Evolutionary conservation across 441 rosid genomes (phyloP), one percentile per base, ranked within the genome.

Genomic region (Syzygium malaccense): DNA sequence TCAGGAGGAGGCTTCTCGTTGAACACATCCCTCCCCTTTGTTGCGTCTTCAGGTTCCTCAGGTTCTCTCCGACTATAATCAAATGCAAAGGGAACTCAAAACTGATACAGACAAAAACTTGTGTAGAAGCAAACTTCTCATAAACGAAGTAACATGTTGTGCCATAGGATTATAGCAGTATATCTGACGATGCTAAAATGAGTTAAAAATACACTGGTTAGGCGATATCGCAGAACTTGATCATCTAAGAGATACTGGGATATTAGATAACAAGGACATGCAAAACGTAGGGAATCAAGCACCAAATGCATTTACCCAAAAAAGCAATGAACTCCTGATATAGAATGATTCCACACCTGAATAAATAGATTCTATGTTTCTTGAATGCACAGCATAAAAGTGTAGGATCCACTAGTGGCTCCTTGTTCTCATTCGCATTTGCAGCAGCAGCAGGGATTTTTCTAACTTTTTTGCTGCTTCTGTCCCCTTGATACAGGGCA

Each of bases 1-100:
- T 98, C 99, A 37, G 99, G 92, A 28, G 99, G 97, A 80, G 99
- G 99, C 93, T 98, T 98, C 92, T 98, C 99, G 89, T 98, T 97
- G 88, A 98, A 96, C 88, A 97, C 98, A 68, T 97, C 99, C 87
- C 99, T 97, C 78, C 99, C 99, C 91, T 98, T 97, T 75, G 95
- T 96, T 87, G 98, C 95, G 92, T 98, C 99, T 90, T 97, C 99
- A 87, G 99, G 97, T 90, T 98, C 99, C 92, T 96, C 99, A 10
- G 99, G 99, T 92, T 97, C 99, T 95, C 99, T 95, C 91, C 93
- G 98, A 92, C 99, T 96, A 87, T 68, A 75, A 75, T 90, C 89
- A 53, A 88, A 79, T 89, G 62, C 89, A 90, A 79, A 87, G 86
- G 45, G 86, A 60, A 49, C 58, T 55, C 33, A 57, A 66, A 86